phyloP scores from a whole-genome alignment of 805 yeast species.

The Cyberlindnera euphorbiiphila region DNA sequence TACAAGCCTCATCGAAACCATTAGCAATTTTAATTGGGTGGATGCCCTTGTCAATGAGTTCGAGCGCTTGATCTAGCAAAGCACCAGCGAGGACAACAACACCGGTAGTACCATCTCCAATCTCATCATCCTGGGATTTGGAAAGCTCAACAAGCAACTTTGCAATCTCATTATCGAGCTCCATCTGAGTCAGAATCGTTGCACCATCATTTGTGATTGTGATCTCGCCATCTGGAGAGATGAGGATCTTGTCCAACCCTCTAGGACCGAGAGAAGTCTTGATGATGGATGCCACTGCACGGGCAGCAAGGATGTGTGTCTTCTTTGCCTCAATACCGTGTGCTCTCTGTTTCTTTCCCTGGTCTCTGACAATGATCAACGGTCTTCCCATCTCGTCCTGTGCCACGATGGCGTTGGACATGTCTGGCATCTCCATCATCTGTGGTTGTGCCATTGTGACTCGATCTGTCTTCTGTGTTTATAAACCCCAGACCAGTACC shows the following conservation, averaged over 20 bases:
- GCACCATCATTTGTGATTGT: conserved; percentile 99
- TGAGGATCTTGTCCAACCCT: conserved; percentile 94
- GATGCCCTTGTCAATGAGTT: conserved; percentile 91
- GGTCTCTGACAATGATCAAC: conserved; percentile 92
- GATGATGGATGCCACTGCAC: conserved; percentile 89
- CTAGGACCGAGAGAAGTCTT: conserved; percentile 95
- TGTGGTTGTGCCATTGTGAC: conserved; percentile 30
- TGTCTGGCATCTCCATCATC: conserved; percentile 66
- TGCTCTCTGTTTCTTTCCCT: conserved; percentile 56
- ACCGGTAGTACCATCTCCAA: conserved; percentile 99
- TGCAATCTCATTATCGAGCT: conserved; percentile 92
- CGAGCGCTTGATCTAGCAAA: conserved; percentile 87
- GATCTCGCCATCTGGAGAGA: conserved; percentile 95
- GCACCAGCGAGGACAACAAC: conserved; percentile 97
- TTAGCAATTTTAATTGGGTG: conserved; percentile 97
- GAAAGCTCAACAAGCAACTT: conserved; percentile 91
- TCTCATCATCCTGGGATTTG: conserved; percentile 94
- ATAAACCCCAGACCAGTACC: too few relatives aligned
- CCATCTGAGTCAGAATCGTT: conserved; percentile 93
- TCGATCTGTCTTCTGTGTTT: not conserved
- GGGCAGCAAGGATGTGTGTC: conserved; percentile 90
- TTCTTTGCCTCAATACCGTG: conserved; percentile 78
- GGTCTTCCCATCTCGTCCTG: conserved; percentile 99
- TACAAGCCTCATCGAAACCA: conserved; percentile 96
- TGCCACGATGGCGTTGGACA: conserved; percentile 97